phyloP scores from a whole-genome alignment of 2,329 filamentous ascomycete genomes.

The Penicillium griseofulvum region DNA sequence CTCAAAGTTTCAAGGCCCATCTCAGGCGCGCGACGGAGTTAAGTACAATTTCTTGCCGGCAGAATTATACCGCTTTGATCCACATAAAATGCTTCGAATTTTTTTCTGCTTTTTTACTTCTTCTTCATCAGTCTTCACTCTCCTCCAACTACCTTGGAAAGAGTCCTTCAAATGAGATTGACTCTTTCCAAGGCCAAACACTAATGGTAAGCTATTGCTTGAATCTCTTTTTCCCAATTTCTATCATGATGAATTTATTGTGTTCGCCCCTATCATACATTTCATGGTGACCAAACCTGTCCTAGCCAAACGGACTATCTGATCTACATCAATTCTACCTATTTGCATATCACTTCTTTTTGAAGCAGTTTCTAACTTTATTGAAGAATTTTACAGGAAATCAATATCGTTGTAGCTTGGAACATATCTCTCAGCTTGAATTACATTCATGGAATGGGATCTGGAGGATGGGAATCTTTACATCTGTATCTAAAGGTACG shows the following conservation, averaged over 20 bases:
- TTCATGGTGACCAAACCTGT: slow-evolving; percentile 60
- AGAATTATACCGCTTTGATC: slow-evolving; percentile 27
- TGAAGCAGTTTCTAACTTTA: slow-evolving; percentile 27
- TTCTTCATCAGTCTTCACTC: slow-evolving; percentile 10
- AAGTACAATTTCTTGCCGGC: slow-evolving; percentile 26
- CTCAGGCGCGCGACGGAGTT: slow-evolving; percentile 12
- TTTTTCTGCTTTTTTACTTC: slow-evolving; percentile 20
- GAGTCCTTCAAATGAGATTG: slow-evolving; percentile 17
- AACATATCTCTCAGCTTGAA: not conserved
- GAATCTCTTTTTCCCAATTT: slow-evolving; percentile 6
- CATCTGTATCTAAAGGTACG: slow-evolving; percentile 23
- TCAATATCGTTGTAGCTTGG: not conserved
- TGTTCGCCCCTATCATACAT: slow-evolving; percentile 61
- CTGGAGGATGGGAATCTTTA: not conserved
- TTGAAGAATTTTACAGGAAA: slow-evolving; percentile 16
- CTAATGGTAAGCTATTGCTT: slow-evolving; percentile 29
- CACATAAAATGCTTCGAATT: slow-evolving; percentile 24
- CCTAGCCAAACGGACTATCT: slow-evolving; percentile 61
- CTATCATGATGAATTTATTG: slow-evolving; percentile 53
- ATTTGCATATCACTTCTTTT: slow-evolving; percentile 8
- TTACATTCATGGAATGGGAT: not conserved
- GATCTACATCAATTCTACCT: slow-evolving; percentile 30
- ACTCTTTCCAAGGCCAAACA: slow-evolving; percentile 15
- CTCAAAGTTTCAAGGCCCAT: slow-evolving; percentile 11
- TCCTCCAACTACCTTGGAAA: slow-evolving; percentile 16